A percentile compares a stretch with the other conserved stretches of the same genome.
phyloP scores from a whole-genome alignment of 2,329 filamentous ascomycete genomes.

The Phialophora verrucosa region DNA sequence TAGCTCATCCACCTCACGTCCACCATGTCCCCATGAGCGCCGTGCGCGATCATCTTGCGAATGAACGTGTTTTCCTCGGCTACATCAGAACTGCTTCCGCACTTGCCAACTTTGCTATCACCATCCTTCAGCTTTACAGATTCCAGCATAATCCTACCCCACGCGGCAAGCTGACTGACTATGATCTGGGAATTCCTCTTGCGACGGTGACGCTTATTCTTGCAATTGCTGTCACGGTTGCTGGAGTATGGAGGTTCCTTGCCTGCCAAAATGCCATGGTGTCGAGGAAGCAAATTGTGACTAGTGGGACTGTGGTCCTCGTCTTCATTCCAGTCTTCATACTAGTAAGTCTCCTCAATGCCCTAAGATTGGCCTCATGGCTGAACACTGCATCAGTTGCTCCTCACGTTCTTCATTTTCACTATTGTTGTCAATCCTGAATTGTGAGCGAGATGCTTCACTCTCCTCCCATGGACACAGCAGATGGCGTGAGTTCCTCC shows the following conservation, averaged over 20 bases:
- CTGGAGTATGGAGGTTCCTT: conserved; percentile 25
- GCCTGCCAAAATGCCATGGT: conserved; percentile 26
- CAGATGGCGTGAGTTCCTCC: neutral
- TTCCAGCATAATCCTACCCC: conserved; percentile 20
- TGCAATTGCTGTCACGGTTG: conserved; percentile 12
- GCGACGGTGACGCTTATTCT: conserved; percentile 19
- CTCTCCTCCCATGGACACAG: neutral
- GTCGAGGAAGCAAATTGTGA: conserved; percentile 10
- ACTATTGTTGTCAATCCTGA: conserved; percentile 26
- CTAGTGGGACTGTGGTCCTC: conserved; percentile 20
- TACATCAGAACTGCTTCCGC: conserved; percentile 27
- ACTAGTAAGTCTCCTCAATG: conserved; percentile 9
- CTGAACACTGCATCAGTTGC: conserved; percentile 18
- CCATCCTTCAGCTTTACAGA: conserved; percentile 27
- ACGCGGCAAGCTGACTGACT: conserved; percentile 18
- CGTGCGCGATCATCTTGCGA: conserved; percentile 28
- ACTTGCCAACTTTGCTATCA: conserved; percentile 23
- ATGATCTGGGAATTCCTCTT: conserved; percentile 21
- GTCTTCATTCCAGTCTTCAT: conserved; percentile 8
- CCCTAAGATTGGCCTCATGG: neutral
- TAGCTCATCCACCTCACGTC: neutral
- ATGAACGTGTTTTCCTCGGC: conserved; percentile 30
- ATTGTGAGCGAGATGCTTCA: neutral
- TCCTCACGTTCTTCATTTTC: conserved; percentile 19
- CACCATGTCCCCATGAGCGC: conserved; percentile 18